Evolutionary conservation across 2,329 filamentous ascomycete species (phyloP), one percentile per base, ranked within the genome.

Genomic region (Exophiala sp.): DNA sequence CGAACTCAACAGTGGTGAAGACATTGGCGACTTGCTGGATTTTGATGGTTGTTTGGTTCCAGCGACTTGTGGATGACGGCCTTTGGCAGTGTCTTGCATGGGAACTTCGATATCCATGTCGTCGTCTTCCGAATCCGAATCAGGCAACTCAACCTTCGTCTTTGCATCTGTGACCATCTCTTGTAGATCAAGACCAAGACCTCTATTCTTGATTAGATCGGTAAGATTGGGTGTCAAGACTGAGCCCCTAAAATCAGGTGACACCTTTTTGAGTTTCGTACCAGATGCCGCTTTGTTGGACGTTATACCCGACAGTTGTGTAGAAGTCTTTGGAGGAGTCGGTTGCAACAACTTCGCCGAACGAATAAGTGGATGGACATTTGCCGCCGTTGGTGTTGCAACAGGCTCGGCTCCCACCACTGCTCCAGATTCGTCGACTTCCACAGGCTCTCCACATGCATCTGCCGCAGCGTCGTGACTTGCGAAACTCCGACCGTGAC

Each of bases 381-480:
- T 76, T 29, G 81, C 82, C 32, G 74, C 69, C 4, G 52, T 55
- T 14, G 59, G 52, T 7, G 55, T 56, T 14, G 33, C 42, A 9
- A 48, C 48, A 20, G 72, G 67, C 46, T 65, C 61, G 36, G 62
- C 62, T 32, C 72, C 75, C 50, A 78, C 70, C 54, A 78, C 68
- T 49, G 71, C 71, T 41, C 77, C 77, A 24, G 70, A 70, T 50
- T 87, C 84, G 60, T 87, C 81, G 59, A 82, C 76, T 63, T 95
- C 88, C 54, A 96, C 83, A 10, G 87, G 84, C 62, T 91, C 86
- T 48, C 94, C 94, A 63, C 90, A 95, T 55, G 88, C 87, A 52
- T 91, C 80, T 33, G 92, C 94, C 58, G 94, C 94, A 66, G 91
- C 89, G 70, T 97, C 92, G 66, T 99, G 94, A 64, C 90, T 96